These are phyloP conservation scores for Nothomitra cinnamomea DNA, from an alignment of 2,329 filamentous ascomycete species.

Conservation along the genomic window DNA sequence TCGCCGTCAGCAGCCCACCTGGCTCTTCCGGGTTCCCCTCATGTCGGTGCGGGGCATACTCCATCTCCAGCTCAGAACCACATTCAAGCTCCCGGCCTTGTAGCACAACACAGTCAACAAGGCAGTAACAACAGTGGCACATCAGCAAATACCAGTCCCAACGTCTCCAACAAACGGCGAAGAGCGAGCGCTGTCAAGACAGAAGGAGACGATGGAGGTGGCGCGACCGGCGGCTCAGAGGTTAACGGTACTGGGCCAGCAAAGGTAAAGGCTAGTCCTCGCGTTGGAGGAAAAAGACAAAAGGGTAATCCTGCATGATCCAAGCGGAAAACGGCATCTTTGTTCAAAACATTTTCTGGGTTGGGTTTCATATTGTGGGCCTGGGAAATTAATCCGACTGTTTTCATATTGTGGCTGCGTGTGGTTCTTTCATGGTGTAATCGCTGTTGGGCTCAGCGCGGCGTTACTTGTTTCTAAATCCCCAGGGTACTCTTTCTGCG, in stretches of 20 bases:
- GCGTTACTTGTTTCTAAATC: constrained; percentile 13
- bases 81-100: constrained; percentile 32
- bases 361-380: constrained; percentile 7
- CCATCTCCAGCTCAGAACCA: constrained; percentile 28
- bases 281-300: constrained; percentile 28
- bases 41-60: constrained; percentile 32
- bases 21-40: constrained; percentile 32
- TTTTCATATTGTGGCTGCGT: constrained; percentile 4
- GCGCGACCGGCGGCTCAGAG: constrained; percentile 20
- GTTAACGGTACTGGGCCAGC: constrained; percentile 29
- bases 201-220: constrained; percentile 33
- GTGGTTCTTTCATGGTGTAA: constrained; percentile 7
- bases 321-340: neutral
- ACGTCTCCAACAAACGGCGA: constrained; percentile 40
- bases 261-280: constrained; percentile 30
- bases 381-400: neutral
- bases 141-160: constrained; percentile 46
- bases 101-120: constrained; percentile 38
- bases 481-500: neutral
- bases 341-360: constrained; percentile 2
- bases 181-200: constrained; percentile 42
- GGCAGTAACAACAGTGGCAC: constrained; percentile 32
- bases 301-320: constrained; percentile 18
- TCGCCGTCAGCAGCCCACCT: constrained; percentile 40
- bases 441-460: constrained; percentile 9